phyloP scores from a whole-genome alignment of 768 basidiomycete genomes.

The Agaricus blazei region DNA sequence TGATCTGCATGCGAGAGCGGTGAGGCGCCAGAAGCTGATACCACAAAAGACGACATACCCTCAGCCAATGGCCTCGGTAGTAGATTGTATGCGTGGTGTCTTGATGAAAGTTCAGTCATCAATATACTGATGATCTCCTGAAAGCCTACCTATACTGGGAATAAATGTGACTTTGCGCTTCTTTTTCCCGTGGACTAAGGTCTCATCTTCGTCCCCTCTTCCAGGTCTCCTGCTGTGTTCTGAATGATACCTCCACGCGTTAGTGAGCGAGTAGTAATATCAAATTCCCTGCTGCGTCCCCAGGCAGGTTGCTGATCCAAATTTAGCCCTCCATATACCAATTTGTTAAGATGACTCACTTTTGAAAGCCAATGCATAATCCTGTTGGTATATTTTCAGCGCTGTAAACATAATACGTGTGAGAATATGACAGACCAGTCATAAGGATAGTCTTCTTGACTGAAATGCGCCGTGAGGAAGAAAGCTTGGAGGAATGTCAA shows the following conservation, averaged over 20 bases:
- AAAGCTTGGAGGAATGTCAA: slow-evolving; percentile 45
- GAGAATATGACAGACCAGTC: slow-evolving; percentile 55
- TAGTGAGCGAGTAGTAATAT: slow-evolving; percentile 77
- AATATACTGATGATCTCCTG: slow-evolving; percentile 11
- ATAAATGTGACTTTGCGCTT: slow-evolving; percentile 82
- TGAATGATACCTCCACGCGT: slow-evolving; percentile 61
- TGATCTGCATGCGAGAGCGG: slow-evolving; percentile 46
- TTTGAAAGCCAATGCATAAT: slow-evolving; percentile 88
- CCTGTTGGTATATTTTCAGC: slow-evolving; percentile 35
- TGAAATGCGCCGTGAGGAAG: slow-evolving; percentile 87
- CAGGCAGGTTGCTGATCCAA: slow-evolving; percentile 77
- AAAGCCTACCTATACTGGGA: slow-evolving; percentile 65
- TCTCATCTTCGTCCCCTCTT: slow-evolving; percentile 66
- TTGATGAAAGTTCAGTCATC: slow-evolving; percentile 20
- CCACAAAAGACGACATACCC: slow-evolving; percentile 40
- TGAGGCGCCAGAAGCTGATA: not conserved
- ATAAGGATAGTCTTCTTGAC: slow-evolving; percentile 82
- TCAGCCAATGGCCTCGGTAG: slow-evolving; percentile 85
- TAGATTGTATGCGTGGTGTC: slow-evolving; percentile 88
- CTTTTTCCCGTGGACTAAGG: slow-evolving; percentile 59
- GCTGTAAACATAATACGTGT: slow-evolving; percentile 7
- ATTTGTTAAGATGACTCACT: slow-evolving; percentile 30
- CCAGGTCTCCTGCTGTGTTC: slow-evolving; percentile 69
- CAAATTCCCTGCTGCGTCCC: slow-evolving; percentile 85
- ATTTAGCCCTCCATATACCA: not conserved